phyloP scores from a whole-genome alignment of 202 grass and related monocot species.

The Saccharum hybrid region DNA sequence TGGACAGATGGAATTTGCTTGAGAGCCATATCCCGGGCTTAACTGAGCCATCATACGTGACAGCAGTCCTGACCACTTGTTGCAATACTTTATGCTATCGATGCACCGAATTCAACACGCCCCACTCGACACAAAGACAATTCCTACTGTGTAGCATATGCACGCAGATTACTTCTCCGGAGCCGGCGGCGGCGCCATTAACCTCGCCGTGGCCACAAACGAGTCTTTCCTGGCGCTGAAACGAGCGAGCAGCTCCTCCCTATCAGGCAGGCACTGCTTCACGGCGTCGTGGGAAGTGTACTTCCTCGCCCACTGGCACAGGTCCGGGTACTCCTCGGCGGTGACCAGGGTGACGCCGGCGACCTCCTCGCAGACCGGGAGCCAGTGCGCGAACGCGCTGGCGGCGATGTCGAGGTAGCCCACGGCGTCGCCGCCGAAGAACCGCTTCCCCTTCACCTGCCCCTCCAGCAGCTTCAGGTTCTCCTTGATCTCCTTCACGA shows the following conservation, averaged over 20 bases:
- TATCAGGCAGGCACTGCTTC: slow-evolving; percentile 6
- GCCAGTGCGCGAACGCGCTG: slow-evolving; percentile 21
- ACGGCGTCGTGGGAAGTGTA: slow-evolving; percentile 18
- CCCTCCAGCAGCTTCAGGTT: slow-evolving; percentile 49
- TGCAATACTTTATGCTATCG: neutral
- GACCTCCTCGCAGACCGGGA: slow-evolving; percentile 24
- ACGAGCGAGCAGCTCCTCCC: slow-evolving; percentile 9
- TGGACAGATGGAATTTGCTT: no score
- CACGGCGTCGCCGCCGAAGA: slow-evolving; percentile 59
- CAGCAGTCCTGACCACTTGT: neutral
- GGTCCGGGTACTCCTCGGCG: slow-evolving; percentile 26
- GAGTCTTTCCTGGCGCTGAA: slow-evolving; percentile 15
- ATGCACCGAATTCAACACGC: neutral
- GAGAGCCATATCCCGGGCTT: no score
- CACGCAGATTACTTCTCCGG: no score
- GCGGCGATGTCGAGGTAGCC: slow-evolving; percentile 60
- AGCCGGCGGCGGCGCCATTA: neutral
- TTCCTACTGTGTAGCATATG: neutral
- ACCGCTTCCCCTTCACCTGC: slow-evolving; percentile 51
- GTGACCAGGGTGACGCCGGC: neutral
- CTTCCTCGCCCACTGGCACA: slow-evolving; percentile 8
- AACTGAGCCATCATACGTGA: neutral
- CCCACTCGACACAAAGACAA: neutral
- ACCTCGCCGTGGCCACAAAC: neutral
- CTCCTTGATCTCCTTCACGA: slow-evolving; percentile 37